A percentile compares a stretch with the other conserved stretches of the same genome.
Conservation (phyloP, 257 asterid genomes). For the Solanum corneliomulleri region DNA sequence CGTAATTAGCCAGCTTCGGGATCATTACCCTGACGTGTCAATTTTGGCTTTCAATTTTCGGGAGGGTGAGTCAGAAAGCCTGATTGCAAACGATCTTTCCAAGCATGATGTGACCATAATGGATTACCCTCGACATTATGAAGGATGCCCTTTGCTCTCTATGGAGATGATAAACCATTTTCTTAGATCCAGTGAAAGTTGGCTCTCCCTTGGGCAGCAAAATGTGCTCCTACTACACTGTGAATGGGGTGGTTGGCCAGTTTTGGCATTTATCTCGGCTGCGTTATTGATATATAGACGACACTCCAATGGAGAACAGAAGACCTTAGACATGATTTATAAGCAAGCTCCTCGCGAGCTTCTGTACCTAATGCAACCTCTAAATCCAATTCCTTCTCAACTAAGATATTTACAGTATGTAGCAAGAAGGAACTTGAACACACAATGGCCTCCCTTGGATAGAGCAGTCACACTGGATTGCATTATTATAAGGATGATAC, state of each 20-base stretch:
- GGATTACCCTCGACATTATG: slow-evolving; percentile 34
- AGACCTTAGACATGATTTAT: slow-evolving; percentile 53
- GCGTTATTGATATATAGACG: slow-evolving; percentile 39
- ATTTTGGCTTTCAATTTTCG: slow-evolving; percentile 51
- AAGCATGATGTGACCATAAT: slow-evolving; percentile 31
- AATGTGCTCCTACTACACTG: slow-evolving; percentile 63
- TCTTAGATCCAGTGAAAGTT: slow-evolving; percentile 44
- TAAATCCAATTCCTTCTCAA: slow-evolving; percentile 66
- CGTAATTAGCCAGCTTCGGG: slow-evolving; percentile 36
- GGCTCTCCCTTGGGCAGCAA: slow-evolving; percentile 47
- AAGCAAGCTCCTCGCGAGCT: slow-evolving; percentile 48
- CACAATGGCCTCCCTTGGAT: slow-evolving; percentile 47
- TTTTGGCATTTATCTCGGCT: slow-evolving; percentile 50
- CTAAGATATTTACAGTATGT: slow-evolving; percentile 59
- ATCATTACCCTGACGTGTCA: slow-evolving; percentile 43
- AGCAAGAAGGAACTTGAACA: slow-evolving; percentile 41
- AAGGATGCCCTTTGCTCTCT: slow-evolving; percentile 38
- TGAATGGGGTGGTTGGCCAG: slow-evolving; percentile 42
- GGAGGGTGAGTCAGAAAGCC: slow-evolving; percentile 25
- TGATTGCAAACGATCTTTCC: slow-evolving; percentile 18
- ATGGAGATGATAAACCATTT: slow-evolving; percentile 58
- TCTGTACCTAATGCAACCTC: slow-evolving; percentile 26
- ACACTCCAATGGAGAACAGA: slow-evolving; percentile 41
- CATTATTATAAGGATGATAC: slow-evolving; percentile 35
- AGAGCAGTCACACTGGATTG: slow-evolving; percentile 43